Evolutionary conservation across 2,329 filamentous ascomycete species (phyloP), one percentile per base, ranked within the genome.

Genomic region (Trichophyton verrucosum): DNA sequence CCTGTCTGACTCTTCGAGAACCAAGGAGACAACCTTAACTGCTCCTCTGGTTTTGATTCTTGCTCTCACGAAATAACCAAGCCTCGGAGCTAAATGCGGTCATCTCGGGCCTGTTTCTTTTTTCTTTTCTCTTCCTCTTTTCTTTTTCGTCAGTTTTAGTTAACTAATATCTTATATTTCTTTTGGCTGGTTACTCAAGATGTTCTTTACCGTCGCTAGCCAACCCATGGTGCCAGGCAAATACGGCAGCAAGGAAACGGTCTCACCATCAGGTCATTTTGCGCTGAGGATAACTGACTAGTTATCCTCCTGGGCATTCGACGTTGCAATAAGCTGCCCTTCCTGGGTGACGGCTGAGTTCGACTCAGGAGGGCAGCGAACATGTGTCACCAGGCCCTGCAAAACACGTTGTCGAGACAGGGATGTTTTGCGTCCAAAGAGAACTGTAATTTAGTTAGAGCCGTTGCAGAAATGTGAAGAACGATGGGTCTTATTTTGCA

Each of bases 371-470:
- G 46, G 27, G 24, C 11, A 51, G 46, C 22, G 46, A 51, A 27
- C 46, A 13, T 24, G 46, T 51, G 46, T 27, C 46, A 51, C 46
- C 46, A 27, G 24, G 46, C 46, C 46, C 46, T 51, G 46, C 24
- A 51, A 51, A 55, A 36, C 51, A 55, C 51, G 51, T 55, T 55
- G 24, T 51, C 27, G 27, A 36, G 51, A 36, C 51, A 55, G 51
- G 51, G 51, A 55, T 55, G 51, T 20, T 51, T 55, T 36, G 24
- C 15, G 15, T 30, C 33, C 51, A 27, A 55, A 36, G 33, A 51
- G 46, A 55, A 55, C 51, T 55, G n/a, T 55, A 55, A 55, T 55
- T 36, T 55, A 55, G 51, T 36, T 55, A 33, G 27, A 17, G 51
- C 51, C n/a, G 51, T 55, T 55, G 51, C 30, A 36, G 51, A 55